Evolutionary conservation across 257 asterid species (phyloP), one percentile per base, ranked within the genome.

Genomic region (Solanum medicagineum): DNA sequence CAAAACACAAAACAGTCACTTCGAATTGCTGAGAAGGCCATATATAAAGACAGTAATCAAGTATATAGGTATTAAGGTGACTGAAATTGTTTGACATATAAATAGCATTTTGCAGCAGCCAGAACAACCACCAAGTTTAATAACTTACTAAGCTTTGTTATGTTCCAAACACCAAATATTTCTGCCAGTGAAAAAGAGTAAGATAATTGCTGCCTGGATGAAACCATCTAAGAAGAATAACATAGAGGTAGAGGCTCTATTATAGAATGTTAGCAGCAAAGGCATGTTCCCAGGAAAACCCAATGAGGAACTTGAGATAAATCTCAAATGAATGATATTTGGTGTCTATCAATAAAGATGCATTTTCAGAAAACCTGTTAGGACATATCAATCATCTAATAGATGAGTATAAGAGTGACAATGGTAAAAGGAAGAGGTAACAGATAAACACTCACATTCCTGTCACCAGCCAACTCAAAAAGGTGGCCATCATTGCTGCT

Each of bases 391-490:
- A 16, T 77, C 63, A 77, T 77, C 57, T 16, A 51, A 15, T 51
- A 77, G 45, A 77, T 51, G 10, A 49, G 83, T 51, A 45, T 15
- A 51, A 15, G 26, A 77, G 82, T 49, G 82, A 24, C 45, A 77
- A 8, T 24, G 45, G 63, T 24, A 26, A 13, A 75, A 14, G 82
- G 63, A 77, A 77, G 6, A 77, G 2, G 62, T 51, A 16, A 29
- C 26, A 3, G 77, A 55, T 45, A 45, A 81, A 84, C 42, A 83
- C 98, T 94, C 90, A 97, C 99, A 68, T 87, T 91, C 57, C 81
- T 91, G 73, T 92, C 92, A 86, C 99, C 98, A 65, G 86, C 85
- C 66, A 97, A 87, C 95, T 95, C 97, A 68, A 94, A 86, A 89
- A 94, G 86, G 89, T 91, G 93, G 80, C 93, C 94, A 29, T 95